Conservation (phyloP, 2,329 filamentous ascomycete genomes). For the Colletotrichum limetticola region DNA sequence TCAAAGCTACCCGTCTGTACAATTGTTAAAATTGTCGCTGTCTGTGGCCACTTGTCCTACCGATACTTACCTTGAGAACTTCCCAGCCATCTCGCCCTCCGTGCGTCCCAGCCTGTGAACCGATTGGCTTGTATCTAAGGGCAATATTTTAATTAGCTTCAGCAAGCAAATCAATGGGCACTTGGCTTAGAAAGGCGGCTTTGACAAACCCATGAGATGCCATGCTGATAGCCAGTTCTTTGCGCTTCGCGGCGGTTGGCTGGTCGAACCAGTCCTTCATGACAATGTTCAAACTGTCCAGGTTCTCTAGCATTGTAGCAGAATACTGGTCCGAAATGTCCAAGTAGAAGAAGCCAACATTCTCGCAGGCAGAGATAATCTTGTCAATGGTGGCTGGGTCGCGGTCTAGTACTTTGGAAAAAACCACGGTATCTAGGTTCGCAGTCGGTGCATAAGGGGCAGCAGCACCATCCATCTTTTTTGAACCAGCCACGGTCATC, state of each 20-base stretch:
- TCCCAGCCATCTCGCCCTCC: background rate
- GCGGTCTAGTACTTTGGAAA: background rate
- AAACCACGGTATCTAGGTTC: background rate
- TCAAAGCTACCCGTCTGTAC: background rate
- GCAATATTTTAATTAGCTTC: background rate
- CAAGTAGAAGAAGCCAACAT: background rate
- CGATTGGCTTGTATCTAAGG: background rate
- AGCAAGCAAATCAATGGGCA: too few species aligned
- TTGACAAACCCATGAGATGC: background rate
- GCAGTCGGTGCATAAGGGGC: background rate
- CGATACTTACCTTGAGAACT: background rate
- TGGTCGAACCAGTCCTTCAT: background rate
- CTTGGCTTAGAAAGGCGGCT: accelerated
- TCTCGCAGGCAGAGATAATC: background rate
- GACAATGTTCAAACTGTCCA: background rate
- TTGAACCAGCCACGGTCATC: background rate
- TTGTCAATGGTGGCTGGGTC: background rate
- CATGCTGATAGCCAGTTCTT: background rate
- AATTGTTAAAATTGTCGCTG: background rate
- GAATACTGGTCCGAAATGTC: background rate
- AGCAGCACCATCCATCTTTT: background rate
- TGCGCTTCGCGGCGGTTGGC: background rate
- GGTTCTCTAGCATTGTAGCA: background rate
- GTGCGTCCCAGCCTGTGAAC: background rate
- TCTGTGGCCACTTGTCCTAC: too few species aligned